Evolutionary conservation across 345 rosid species (phyloP), one percentile per base, ranked within the genome.

Genomic region (Populus euphratica): DNA sequence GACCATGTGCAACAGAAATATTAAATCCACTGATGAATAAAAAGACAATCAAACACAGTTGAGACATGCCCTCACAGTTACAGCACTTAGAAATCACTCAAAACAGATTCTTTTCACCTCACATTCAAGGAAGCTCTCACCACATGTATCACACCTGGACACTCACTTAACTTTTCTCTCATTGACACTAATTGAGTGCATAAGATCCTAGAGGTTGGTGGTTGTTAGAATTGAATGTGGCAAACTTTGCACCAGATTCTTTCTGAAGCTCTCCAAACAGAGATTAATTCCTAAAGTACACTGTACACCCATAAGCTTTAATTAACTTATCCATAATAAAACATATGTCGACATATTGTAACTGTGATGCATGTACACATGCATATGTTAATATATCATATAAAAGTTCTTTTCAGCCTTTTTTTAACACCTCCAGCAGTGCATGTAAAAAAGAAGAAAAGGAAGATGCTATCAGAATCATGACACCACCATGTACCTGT

Each of bases 401-500:
- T 20, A 8, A 4, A 56, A 56, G 63, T 67, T 67, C 50, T 41
- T 38, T 38, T 39, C 72, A 65, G 5, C 72, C 50, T 9, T 11
- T 17, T 33, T n/a, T 33, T 62, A 27, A 44, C 68, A 29, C 47
- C 47, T 68, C 59, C 43, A 61, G 47, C 66, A 47, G 31, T 63
- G 62, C 25, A 2, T 6, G 13, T 21, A 18, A 78, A 6, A 35
- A 67, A 67, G 62, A 31, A 50, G 47, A 47, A 68, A 52, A 52
- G 20, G 49, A 69, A 36, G 56, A 54, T 20, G 38, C n/a, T 68
- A 50, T 21, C 67, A 62, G 64, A 41, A 52, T 47, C 10, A 65
- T 9, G 61, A 69, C 11, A 11, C 50, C 44, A 68, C 33, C 29
- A 72, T 63, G 5, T 81, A 96, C 99, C 99, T 87, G 97, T 73